A percentile compares a stretch with the other conserved stretches of the same genome.
These are phyloP conservation scores for Raddia distichophylla DNA, from an alignment of 176 grass and related monocot species.

Conservation along the genomic window DNA sequence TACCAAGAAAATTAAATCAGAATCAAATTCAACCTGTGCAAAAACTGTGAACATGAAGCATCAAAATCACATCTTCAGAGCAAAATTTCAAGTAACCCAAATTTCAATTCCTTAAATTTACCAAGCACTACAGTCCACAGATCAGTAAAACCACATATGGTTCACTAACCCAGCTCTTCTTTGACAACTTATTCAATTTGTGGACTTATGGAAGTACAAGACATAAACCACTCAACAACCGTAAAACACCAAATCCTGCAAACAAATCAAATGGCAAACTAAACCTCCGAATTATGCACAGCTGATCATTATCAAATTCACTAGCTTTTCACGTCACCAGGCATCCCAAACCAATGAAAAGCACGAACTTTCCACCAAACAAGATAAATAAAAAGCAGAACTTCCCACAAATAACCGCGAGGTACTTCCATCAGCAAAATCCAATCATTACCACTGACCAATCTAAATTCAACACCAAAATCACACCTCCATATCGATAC, in stretches of 20 bases:
- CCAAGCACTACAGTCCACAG: not conserved
- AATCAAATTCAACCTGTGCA: not conserved
- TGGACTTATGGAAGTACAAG: not conserved
- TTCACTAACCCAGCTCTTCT: not conserved
- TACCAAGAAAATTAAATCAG: not conserved
- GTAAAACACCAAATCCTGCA: not conserved
- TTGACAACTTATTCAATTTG: not conserved
- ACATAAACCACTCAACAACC: not conserved
- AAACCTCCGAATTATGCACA: not conserved
- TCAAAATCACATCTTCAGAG: not conserved
- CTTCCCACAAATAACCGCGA: not conserved
- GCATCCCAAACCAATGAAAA: constrained; percentile 23
- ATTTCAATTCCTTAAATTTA: not conserved
- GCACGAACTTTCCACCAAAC: not conserved
- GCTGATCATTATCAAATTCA: not conserved
- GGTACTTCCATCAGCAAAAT: constrained; percentile 1
- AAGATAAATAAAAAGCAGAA: constrained; percentile 18
- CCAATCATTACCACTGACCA: not conserved
- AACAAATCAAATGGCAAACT: not conserved
- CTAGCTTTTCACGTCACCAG: constrained; percentile 1
- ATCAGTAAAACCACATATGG: not conserved
- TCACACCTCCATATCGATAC: constrained; percentile 12
- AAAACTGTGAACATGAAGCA: not conserved
- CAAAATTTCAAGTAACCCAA: not conserved
- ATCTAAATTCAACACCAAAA: constrained; percentile 7